A percentile compares a stretch with the other conserved stretches of the same genome.
Evolutionary conservation across 1,139 yeast genomes (phyloP).

Genomic region (Kluyveromyces sp.): DNA sequence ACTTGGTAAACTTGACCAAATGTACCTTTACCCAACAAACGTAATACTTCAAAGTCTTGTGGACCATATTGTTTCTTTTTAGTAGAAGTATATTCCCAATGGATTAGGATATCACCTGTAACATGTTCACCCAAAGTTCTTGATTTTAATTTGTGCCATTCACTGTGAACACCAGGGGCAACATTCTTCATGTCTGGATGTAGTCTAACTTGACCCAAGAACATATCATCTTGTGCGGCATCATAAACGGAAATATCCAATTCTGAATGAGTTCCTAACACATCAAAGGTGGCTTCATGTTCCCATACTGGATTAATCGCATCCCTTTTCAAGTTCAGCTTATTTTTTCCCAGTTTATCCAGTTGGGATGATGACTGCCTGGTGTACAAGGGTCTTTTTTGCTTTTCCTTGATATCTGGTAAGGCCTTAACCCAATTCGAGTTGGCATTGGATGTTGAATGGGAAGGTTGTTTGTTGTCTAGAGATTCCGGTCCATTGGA

Average conservation of each 20-base stretch:
- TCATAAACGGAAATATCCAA: slow-evolving; percentile 86
- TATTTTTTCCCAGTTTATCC: slow-evolving; percentile 30
- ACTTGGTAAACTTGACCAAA: slow-evolving; percentile 98
- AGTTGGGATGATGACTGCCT: slow-evolving; percentile 62
- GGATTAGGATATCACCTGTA: slow-evolving; percentile 66
- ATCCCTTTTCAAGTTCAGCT: slow-evolving; percentile 17
- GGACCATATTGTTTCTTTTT: slow-evolving; percentile 80
- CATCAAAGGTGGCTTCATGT: slow-evolving; percentile 88
- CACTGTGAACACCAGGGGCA: slow-evolving; percentile 29
- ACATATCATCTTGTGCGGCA: slow-evolving; percentile 69
- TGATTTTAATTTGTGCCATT: slow-evolving; percentile 70
- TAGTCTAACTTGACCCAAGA: slow-evolving; percentile 76
- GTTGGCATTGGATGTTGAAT: slow-evolving; percentile 14
- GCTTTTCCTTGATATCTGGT: slow-evolving; percentile 20
- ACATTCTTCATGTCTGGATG: slow-evolving; percentile 49
- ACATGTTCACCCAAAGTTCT: slow-evolving; percentile 73
- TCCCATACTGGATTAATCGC: slow-evolving; percentile 76
- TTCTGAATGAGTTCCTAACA: slow-evolving; percentile 73
- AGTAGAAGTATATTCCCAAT: slow-evolving; percentile 65
- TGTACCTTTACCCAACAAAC: slow-evolving; percentile 90
- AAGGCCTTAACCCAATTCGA: slow-evolving; percentile 22
- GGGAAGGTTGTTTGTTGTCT: slow-evolving; percentile 31
- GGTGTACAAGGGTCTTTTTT: slow-evolving; percentile 44
- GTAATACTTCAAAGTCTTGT: slow-evolving; percentile 82
- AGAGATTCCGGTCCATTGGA: slow-evolving; percentile 70